These are phyloP conservation scores for Oleoguttula mirabilis DNA, from an alignment of 495 filamentous ascomycete species.

Conservation along the genomic window DNA sequence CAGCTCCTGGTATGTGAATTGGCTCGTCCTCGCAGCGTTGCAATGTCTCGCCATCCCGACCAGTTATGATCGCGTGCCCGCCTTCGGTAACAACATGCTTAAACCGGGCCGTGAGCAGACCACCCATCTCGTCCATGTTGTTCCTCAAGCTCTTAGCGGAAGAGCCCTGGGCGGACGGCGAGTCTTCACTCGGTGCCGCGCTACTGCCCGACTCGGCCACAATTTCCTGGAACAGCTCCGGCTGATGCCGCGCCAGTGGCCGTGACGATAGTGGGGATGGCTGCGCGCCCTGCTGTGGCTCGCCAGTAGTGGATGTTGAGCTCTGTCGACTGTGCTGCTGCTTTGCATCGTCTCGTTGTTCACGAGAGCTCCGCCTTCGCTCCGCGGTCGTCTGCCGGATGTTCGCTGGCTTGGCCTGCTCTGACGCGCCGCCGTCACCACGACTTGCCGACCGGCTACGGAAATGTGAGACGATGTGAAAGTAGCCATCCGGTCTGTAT, in stretches of 20 bases:
- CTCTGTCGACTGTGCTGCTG: background rate
- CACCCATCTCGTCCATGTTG: slow-evolving; percentile 25
- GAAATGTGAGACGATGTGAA: slow-evolving; percentile 23
- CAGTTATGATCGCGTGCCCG: slow-evolving; percentile 79
- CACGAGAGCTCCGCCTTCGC: background rate
- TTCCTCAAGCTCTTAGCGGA: slow-evolving; percentile 12
- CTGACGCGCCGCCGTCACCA: background rate
- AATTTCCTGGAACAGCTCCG: slow-evolving; percentile 24
- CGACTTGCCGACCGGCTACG: slow-evolving; percentile 14
- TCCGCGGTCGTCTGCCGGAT: background rate
- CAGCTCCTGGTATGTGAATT: slow-evolving; percentile 82
- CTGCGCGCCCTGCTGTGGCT: no score
- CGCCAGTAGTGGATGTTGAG: background rate
- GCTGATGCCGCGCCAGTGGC: slow-evolving; percentile 3
- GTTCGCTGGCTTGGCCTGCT: slow-evolving; percentile 2
- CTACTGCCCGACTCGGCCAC: slow-evolving; percentile 1
- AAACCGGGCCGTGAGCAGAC: slow-evolving; percentile 58
- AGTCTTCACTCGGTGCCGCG: slow-evolving; percentile 6
- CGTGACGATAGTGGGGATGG: no score
- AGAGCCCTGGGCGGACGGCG: slow-evolving; percentile 11
- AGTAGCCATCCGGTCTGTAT: slow-evolving; percentile 5
- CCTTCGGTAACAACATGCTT: slow-evolving; percentile 66
- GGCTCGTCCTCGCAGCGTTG: slow-evolving; percentile 87
- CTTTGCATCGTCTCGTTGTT: background rate
- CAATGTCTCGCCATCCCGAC: slow-evolving; percentile 53